phyloP scores from a whole-genome alignment of 352 stramenopile genomes.

The Blastocystis sp. region DNA sequence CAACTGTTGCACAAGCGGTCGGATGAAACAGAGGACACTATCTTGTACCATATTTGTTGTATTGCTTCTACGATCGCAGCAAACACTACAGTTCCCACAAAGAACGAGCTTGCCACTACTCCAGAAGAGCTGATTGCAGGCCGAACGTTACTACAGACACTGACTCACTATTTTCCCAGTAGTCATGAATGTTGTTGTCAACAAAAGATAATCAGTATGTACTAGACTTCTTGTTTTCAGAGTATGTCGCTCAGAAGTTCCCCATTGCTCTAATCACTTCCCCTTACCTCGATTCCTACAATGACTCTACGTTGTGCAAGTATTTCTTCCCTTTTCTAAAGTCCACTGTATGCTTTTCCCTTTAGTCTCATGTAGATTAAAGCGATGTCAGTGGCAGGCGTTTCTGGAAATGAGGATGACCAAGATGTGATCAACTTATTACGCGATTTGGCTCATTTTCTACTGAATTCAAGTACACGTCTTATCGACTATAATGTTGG shows the following conservation, averaged over 20 bases:
- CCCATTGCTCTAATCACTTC: not conserved
- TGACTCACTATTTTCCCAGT: conserved; percentile 56
- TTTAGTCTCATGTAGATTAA: not conserved
- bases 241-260: not conserved
- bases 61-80: not conserved
- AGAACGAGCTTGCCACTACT: not conserved
- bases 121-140: conserved; percentile 28
- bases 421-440: conserved; percentile 34
- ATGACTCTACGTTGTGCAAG: not conserved
- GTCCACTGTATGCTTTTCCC: not conserved
- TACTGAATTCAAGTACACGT: not conserved
- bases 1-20: not conserved
- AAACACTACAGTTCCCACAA: not conserved
- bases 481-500: conserved; percentile 21
- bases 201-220: conserved; percentile 17
- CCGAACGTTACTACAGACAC: not conserved
- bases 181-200: not conserved
- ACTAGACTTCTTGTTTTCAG: conserved; percentile 11
- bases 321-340: conserved; percentile 37
- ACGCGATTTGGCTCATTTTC: not conserved
- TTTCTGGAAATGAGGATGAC: conserved; percentile 26
- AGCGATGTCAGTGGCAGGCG: conserved; percentile 8
- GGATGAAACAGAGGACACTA: not conserved
- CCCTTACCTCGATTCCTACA: conserved; percentile 15
- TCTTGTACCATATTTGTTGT: conserved; percentile 34